Percentiles rank a stretch among this genome's conserved stretches.
Conservation (phyloP, 352 stramenopile genomes). For the Globisporangium cederbergense region DNA sequence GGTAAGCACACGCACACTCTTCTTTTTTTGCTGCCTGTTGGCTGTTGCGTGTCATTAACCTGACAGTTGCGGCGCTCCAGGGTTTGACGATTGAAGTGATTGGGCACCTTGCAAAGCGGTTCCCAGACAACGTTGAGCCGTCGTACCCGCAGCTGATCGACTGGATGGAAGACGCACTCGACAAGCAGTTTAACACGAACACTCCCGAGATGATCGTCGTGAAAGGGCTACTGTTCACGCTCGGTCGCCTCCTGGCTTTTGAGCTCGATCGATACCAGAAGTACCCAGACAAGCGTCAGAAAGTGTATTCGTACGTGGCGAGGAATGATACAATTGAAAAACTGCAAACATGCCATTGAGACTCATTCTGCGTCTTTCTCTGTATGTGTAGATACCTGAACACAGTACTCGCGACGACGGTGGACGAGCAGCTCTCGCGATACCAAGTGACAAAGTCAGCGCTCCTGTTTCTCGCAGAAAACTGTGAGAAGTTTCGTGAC, state of each 20-base stretch:
- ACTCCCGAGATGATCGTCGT: constrained; percentile 74
- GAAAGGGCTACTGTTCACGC: constrained; percentile 59
- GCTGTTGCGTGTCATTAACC: not conserved
- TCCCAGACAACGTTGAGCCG: constrained; percentile 31
- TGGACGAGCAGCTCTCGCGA: constrained; percentile 54
- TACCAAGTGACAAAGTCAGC: constrained; percentile 69
- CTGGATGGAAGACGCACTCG: constrained; percentile 69
- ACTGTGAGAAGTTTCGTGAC: constrained; percentile 35
- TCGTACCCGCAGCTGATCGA: constrained; percentile 32
- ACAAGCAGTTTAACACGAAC: constrained; percentile 71
- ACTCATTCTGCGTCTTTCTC: constrained; percentile 15
- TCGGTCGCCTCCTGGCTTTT: constrained; percentile 51
- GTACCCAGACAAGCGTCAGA: constrained; percentile 34
- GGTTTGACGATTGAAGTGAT: constrained; percentile 65
- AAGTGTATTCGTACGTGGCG: constrained; percentile 57
- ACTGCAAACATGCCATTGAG: not conserved
- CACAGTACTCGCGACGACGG: constrained; percentile 55
- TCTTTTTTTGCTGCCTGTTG: not conserved
- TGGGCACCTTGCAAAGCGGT: constrained; percentile 52
- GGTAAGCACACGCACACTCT: constrained; percentile 16
- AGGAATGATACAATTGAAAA: not conserved
- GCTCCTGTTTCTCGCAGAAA: constrained; percentile 46
- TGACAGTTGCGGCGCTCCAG: constrained; percentile 16
- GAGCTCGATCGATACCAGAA: constrained; percentile 45
- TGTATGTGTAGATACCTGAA: constrained; percentile 42